Conservation (phyloP, 345 rosid species). For the Cardamine occulta region DNA sequence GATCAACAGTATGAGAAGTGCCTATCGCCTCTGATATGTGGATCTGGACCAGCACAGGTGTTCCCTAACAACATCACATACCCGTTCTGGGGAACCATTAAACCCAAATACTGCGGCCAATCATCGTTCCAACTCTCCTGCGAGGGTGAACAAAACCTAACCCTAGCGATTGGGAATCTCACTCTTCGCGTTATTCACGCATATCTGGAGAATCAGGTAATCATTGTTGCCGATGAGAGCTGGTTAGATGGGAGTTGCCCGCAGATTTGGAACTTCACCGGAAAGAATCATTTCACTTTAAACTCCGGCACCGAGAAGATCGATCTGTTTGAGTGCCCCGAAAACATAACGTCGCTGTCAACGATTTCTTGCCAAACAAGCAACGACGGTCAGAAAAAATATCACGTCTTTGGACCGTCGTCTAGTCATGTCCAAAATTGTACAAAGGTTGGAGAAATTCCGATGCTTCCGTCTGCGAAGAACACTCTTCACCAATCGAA, state of each 20-base stretch:
- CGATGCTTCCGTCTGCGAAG: background rate
- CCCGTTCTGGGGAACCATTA: conserved; percentile 56
- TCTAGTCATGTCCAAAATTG: accelerated
- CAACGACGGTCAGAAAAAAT: accelerated
- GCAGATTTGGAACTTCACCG: background rate
- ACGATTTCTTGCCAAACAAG: background rate
- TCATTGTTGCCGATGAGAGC: conserved; percentile 40
- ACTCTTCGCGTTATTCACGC: conserved; percentile 20
- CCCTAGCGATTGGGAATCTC: background rate
- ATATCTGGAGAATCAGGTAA: background rate
- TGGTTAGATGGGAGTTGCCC: conserved; percentile 35
- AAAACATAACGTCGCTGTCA: background rate
- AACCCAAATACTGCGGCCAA: conserved; percentile 48
- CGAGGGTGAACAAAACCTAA: background rate
- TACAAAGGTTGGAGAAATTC: conserved; percentile 9
- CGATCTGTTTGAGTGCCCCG: conserved; percentile 36
- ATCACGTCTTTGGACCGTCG: background rate
- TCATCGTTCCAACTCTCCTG: conserved; percentile 46
- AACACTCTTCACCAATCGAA: background rate
- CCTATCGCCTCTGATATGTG: conserved; percentile 41
- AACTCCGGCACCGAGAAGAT: background rate
- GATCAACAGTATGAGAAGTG: conserved; percentile 45
- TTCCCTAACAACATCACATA: conserved; percentile 30
- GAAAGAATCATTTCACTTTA: background rate
- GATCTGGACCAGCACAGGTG: background rate